These are phyloP conservation scores for Marasmius sp. DNA, from an alignment of 1,284 basidiomycete species.

Conservation along the genomic window DNA sequence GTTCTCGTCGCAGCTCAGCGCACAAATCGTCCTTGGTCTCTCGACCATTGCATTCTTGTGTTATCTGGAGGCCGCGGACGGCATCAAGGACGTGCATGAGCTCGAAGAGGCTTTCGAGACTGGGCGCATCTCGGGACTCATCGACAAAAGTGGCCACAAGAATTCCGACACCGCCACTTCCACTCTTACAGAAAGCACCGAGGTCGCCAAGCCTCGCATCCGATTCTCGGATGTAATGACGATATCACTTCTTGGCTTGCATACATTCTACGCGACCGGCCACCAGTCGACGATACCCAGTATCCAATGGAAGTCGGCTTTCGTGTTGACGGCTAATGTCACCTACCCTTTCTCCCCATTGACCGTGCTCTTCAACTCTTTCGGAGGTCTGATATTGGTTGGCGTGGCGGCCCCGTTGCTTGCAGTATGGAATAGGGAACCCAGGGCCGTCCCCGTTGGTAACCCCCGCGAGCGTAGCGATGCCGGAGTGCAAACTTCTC, in stretches of 20 bases:
- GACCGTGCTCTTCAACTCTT: slow-evolving; percentile 81
- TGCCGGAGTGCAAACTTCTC: slow-evolving; percentile 16
- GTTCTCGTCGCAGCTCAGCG: slow-evolving; percentile 74
- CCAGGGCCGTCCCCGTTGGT: slow-evolving; percentile 30
- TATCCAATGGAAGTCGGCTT: slow-evolving; percentile 96
- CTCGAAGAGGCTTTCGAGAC: slow-evolving; percentile 53
- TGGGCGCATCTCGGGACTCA: slow-evolving; percentile 41
- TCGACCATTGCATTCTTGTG: slow-evolving; percentile 65
- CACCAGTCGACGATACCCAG: slow-evolving; percentile 90
- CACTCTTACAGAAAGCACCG: neutral
- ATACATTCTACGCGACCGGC: slow-evolving; percentile 86
- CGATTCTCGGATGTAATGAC: slow-evolving; percentile 71
- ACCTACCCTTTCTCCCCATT: slow-evolving; percentile 76
- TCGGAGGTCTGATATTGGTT: slow-evolving; percentile 71
- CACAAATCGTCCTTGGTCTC: slow-evolving; percentile 75
- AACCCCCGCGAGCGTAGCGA: neutral
- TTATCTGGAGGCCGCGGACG: slow-evolving; percentile 79
- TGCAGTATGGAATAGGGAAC: slow-evolving; percentile 88
- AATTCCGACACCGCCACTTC: slow-evolving; percentile 12
- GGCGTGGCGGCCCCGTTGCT: slow-evolving; percentile 71
- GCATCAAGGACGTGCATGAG: slow-evolving; percentile 67
- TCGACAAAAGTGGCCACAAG: slow-evolving; percentile 25
- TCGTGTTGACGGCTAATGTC: slow-evolving; percentile 70
- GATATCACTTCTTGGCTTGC: slow-evolving; percentile 72
- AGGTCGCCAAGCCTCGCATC: slow-evolving; percentile 34